Evolutionary conservation across 495 filamentous ascomycete genomes (phyloP).

Genomic region (Copromyces sp.): DNA sequence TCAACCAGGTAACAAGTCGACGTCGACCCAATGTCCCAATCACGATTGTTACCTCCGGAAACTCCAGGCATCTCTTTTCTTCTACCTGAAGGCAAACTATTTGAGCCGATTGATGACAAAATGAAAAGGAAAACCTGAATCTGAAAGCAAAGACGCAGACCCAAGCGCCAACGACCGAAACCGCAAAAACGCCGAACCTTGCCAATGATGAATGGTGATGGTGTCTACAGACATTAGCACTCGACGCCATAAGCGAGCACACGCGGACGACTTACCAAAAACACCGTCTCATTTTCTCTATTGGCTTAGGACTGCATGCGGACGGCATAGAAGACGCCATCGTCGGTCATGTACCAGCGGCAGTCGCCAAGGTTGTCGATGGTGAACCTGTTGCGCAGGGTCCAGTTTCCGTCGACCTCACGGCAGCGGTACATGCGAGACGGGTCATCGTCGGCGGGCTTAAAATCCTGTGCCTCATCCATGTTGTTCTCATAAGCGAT

Average conservation of each 20-base stretch:
- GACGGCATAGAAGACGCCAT: conserved; percentile 41
- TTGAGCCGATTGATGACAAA: background rate
- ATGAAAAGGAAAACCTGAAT: background rate
- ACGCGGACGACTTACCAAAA: background rate
- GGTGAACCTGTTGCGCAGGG: conserved; percentile 34
- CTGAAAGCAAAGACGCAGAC: background rate
- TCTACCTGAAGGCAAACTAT: background rate
- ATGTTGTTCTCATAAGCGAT: conserved; percentile 30
- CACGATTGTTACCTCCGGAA: background rate
- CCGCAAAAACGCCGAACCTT: background rate
- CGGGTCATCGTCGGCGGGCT: conserved; percentile 40
- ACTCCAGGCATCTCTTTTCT: background rate
- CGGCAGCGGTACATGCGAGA: conserved; percentile 41
- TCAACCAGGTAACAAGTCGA: background rate
- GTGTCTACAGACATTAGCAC: background rate
- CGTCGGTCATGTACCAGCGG: conserved; percentile 38
- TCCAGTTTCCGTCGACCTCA: conserved; percentile 38
- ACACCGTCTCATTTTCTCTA: conserved; percentile 9
- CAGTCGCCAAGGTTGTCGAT: conserved; percentile 38
- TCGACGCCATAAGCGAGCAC: background rate
- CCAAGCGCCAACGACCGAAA: background rate
- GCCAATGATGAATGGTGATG: background rate
- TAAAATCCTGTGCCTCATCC: conserved; percentile 40
- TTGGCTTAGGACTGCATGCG: conserved; percentile 15
- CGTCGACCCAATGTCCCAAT: background rate